Evolutionary conservation across 768 basidiomycete species (phyloP), one percentile per base, ranked within the genome.

Genomic region (Hortiboletus campestris): DNA sequence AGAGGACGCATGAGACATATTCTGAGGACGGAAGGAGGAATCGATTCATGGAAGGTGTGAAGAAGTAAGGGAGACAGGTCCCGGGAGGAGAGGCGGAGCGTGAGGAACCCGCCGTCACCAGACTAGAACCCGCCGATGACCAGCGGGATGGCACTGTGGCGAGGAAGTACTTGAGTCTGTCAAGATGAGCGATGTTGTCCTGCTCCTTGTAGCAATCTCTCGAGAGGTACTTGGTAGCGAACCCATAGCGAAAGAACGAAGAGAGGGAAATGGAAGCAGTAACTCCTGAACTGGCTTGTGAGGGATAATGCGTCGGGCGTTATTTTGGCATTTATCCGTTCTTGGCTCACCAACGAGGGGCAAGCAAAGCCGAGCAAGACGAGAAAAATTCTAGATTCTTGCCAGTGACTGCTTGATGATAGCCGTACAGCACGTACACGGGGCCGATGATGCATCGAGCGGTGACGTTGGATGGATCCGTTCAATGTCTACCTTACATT

Each of bases 11-110:
- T 6, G 89, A 85, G 41, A 98, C 91, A 64, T 86, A 88, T 70
- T 91, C 94, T 47, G 89, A 85, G 53, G 88, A 84, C 0, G 95
- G 94, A 16, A 98, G 82, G 38, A 86, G 80, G 72, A 97, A 97
- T 31, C 93, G 82, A 64, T 91, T 89, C 65, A 97, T 82, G 25
- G 84, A 84, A 7, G 89, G 67, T 93, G 90, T 2, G 82, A 74
- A n/a, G 80, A 79, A 39, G 76, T 75, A 50, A 80, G 79, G 44
- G 71, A 66, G 34, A 72, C 60, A 29, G 74, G 66, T 40, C 52
- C 49, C 12, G 60, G 50, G 35, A 43, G 28, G 51, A 10, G 38
- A 58, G n/a, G 63, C 20, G 8, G 68, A 52, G 16, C 67, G 63
- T 29, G 76, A 70, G 9, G 75, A 62, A 41, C 66, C 66, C 1